These are phyloP conservation scores for Aristolochia fimbriata DNA, from an alignment of 164 flowering plant species.

Conservation along the genomic window DNA sequence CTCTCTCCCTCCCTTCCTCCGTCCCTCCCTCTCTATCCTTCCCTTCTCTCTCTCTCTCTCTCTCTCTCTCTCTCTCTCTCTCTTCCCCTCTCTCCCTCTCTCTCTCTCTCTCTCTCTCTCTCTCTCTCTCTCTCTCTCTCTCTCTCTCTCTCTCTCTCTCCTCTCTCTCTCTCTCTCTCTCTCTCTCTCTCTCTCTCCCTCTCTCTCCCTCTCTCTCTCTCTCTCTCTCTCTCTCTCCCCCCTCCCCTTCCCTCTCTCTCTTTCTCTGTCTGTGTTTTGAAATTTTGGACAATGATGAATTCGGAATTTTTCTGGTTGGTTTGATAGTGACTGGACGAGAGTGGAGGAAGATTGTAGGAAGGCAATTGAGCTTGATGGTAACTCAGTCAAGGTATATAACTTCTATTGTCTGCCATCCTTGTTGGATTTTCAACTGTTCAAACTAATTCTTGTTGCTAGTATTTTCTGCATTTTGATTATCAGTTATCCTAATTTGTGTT, in stretches of 20 bases:
- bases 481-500: no score
- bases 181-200: not conserved
- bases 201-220: not conserved
- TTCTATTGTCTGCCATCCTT: not conserved
- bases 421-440: not conserved
- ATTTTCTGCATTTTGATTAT: no score
- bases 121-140: not conserved
- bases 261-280: not conserved
- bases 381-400: constrained; percentile 56
- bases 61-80: no score
- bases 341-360: constrained; percentile 72
- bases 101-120: not conserved
- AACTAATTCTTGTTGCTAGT: not conserved
- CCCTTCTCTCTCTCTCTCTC: not conserved
- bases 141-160: not conserved
- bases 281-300: not conserved
- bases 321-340: constrained; percentile 50
- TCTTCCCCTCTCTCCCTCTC: not conserved
- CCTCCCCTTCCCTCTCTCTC: not conserved
- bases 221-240: not conserved
- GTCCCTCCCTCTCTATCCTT: no score
- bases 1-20: not conserved
- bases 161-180: not conserved
- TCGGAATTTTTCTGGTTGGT: not conserved
- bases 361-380: constrained; percentile 66